Percentiles rank a stretch among this genome's conserved stretches.
Evolutionary conservation across 2,329 filamentous ascomycete genomes (phyloP).

Genomic region (Kalmusia sp.): DNA sequence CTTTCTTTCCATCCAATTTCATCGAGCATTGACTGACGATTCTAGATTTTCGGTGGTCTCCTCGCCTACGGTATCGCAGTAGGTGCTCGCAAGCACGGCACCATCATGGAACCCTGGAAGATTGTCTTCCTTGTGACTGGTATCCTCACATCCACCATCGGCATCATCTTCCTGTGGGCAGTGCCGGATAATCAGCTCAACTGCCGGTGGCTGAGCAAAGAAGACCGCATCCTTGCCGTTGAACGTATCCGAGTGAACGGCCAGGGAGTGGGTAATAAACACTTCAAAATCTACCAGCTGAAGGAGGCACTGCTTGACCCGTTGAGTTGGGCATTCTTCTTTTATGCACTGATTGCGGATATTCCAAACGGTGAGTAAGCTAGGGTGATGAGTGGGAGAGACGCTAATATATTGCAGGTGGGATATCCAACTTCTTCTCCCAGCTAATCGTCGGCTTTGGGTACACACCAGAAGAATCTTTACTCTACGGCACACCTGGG

Average conservation of each 20-base stretch:
- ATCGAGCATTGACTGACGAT: not conserved
- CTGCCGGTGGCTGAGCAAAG: slow-evolving; percentile 67
- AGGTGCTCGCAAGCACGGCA: slow-evolving; percentile 62
- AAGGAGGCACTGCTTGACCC: slow-evolving; percentile 65
- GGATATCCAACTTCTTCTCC: slow-evolving; percentile 67
- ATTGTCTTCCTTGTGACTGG: slow-evolving; percentile 60
- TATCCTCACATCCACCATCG: slow-evolving; percentile 50
- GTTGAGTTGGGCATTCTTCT: slow-evolving; percentile 66
- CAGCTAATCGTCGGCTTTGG: slow-evolving; percentile 70
- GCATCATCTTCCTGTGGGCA: slow-evolving; percentile 53
- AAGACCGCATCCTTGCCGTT: slow-evolving; percentile 72
- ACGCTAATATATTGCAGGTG: slow-evolving; percentile 40
- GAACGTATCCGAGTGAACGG: slow-evolving; percentile 77
- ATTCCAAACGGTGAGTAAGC: slow-evolving; percentile 60
- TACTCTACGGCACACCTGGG: slow-evolving; percentile 70
- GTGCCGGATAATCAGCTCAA: slow-evolving; percentile 68
- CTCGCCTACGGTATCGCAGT: slow-evolving; percentile 70
- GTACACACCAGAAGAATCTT: slow-evolving; percentile 66
- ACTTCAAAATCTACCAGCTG: slow-evolving; percentile 73
- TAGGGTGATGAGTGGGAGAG: not conserved
- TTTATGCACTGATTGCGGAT: slow-evolving; percentile 63
- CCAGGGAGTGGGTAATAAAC: slow-evolving; percentile 74
- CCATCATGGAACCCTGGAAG: slow-evolving; percentile 69
- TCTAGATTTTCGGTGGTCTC: slow-evolving; percentile 66
- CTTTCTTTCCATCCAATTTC: not conserved